Conservation (phyloP, 345 rosid species). For the Salix brachista region DNA sequence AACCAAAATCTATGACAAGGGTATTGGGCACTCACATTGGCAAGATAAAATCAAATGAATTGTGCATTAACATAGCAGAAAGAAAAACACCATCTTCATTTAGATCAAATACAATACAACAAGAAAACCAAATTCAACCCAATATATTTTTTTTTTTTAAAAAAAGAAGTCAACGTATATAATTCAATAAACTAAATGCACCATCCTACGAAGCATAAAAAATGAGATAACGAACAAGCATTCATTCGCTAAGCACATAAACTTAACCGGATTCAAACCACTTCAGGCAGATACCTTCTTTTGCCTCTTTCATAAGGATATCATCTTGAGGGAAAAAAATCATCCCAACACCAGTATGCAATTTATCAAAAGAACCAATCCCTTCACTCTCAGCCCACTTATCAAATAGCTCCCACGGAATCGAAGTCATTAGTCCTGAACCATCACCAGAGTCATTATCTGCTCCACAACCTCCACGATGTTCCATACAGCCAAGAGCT, state of each 20-base stretch:
- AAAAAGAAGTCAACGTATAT: neutral
- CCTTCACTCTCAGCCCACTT: slow-evolving; percentile 78
- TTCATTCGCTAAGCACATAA: neutral
- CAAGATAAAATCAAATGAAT: neutral
- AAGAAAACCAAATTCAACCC: neutral
- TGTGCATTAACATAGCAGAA: neutral
- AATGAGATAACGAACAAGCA: slow-evolving; percentile 6
- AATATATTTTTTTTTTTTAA: neutral
- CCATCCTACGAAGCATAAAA: neutral
- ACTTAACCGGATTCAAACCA: slow-evolving; percentile 2
- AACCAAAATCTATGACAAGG: too few relatives aligned
- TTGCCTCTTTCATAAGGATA: slow-evolving; percentile 59
- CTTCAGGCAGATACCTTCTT: slow-evolving; percentile 52
- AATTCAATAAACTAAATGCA: neutral
- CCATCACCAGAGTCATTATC: slow-evolving; percentile 99
- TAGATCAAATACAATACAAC: slow-evolving; percentile 5
- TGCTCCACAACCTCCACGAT: slow-evolving; percentile 99
- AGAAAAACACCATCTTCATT: neutral
- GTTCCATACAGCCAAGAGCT: slow-evolving; percentile 98
- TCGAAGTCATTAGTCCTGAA: slow-evolving; percentile 91
- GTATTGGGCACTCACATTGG: too few relatives aligned
- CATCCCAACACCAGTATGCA: slow-evolving; percentile 96
- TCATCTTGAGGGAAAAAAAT: slow-evolving; percentile 76
- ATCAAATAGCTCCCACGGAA: slow-evolving; percentile 87
- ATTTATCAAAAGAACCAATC: slow-evolving; percentile 66